phyloP scores from a whole-genome alignment of 2,329 filamentous ascomycete species.

The Botrytis squamosa region DNA sequence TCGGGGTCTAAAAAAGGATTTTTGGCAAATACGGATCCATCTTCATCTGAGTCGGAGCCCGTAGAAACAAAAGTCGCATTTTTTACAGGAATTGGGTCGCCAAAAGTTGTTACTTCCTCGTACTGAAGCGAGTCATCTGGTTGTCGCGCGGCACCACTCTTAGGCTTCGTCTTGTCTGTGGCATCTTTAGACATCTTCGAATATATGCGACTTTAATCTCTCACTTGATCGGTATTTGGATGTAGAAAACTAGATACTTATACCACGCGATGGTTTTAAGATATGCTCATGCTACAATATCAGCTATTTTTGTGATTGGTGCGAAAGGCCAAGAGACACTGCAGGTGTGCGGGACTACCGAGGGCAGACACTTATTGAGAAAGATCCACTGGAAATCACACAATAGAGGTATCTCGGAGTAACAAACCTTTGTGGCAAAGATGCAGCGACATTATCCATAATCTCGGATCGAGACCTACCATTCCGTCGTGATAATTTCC shows the following conservation, averaged over 20 bases:
- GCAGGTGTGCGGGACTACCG: neutral
- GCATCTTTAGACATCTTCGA: conserved; percentile 15
- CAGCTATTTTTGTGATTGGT: conserved; percentile 2
- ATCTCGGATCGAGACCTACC: conserved; percentile 9
- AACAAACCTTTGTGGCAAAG: neutral
- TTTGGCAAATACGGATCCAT: conserved; percentile 23
- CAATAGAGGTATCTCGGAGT: conserved; percentile 4
- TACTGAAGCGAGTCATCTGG: conserved; percentile 21
- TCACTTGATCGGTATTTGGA: neutral
- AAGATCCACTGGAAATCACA: conserved; percentile 18
- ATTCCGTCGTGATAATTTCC: neutral
- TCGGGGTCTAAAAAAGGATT: conserved; percentile 35
- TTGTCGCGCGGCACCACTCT: neutral
- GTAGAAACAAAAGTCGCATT: neutral
- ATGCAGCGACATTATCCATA: neutral
- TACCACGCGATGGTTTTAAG: neutral
- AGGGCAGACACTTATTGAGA: neutral
- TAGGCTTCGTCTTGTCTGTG: conserved; percentile 2
- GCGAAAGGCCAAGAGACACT: neutral
- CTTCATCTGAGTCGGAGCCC: conserved; percentile 26
- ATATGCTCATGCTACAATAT: neutral
- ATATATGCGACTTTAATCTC: neutral
- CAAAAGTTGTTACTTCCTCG: conserved; percentile 26
- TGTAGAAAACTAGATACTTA: conserved; percentile 2
- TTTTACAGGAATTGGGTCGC: conserved; percentile 23